Base-by-base conservation (phyloP, 768 basidiomycete species). In the Hebeloma cylindrosporum region DNA sequence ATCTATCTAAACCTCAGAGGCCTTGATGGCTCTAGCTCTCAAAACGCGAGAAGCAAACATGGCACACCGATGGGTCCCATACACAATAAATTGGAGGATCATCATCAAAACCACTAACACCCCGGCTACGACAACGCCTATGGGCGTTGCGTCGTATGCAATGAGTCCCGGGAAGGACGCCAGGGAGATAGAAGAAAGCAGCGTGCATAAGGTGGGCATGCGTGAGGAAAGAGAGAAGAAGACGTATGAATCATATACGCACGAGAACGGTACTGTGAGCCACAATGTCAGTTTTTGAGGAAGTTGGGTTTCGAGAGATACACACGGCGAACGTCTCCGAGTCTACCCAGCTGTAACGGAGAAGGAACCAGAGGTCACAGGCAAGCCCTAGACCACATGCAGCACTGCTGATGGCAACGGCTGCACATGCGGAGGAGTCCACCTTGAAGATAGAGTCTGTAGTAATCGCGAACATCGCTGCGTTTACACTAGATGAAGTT, bases 191-290 rank as follows among this genome's bases (percentile, higher is more conserved):
- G 78, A 70, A 7, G 83, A 78, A 21, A 70, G 46, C 43, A 83
- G 70, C 69, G 82, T 77, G 58, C 80, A 80, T 5, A 86, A 50
- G 0, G 77, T 73, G 0, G 85, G 86, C 9, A 85, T 65, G 16
- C 84, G 75, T 5, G 85, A 71, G 1, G 81, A 78, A 10, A 88
- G 70, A 20, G 80, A 71, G 60, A 88, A 88, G 67, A 85, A 87
- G 45, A 84, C 69, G 60, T 83, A 83, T 7, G 73, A 72, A 16
- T 67, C 70, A 50, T 79, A 83, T 23, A 87, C 50, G 54, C 85
- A 6, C 56, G 61, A 0, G 85, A 73, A 18, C 74, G 71, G 4
- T 31, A 49, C 76, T 82, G 60, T 17, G 38, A 37, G 25, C n/a
- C n/a, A n/a, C n/a, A 7, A 38, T 13, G 16, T 30, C 18, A 34